Evolutionary conservation across 2,329 filamentous ascomycete genomes (phyloP), one percentile per base, ranked within the genome.

Genomic region (Elsinoe batatas): DNA sequence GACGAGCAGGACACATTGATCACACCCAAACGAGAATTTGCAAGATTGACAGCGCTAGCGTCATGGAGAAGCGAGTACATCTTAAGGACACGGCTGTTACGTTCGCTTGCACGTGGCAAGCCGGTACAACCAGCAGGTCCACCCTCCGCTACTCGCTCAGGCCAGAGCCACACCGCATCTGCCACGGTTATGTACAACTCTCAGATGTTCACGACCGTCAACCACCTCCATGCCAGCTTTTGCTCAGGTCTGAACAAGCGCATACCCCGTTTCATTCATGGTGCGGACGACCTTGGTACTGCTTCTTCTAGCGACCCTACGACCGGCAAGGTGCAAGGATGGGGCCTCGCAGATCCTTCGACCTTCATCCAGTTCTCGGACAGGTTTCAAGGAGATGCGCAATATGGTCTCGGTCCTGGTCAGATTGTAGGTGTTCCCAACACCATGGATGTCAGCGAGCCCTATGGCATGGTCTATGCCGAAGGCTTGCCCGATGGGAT

Each of bases 11-110:
- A 71, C 17, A 60, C 59, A 37, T 74, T 90, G 43, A 80, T 81
- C 26, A 85, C 86, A 1, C 87, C 93, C 65, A 80, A 81, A 62
- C 86, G 90, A 43, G 80, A 82, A 61, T 98, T 97, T 65, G 82
- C 87, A 13, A 83, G 91, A 42, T 77, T 98, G 55, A 94, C 88
- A 8, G 78, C 83, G 3, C 73, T 91, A 59, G 87, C 90, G n/a
- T 93, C 91, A 7, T 97, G 93, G 91, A 82, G 91, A 62, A 96
- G 88, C 70, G 93, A 98, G 69, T 98, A 97, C 65, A 85, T 97
- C 47, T 73, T 95, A 56, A 81, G 93, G 46, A 96, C 90, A 1
- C 81, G 88, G 46, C 79, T 97, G 53, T 74, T 97, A 53, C 82
- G 90, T 43, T 93, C 88, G 59, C 75, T 97, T 57, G 80, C 79